Evolutionary conservation across 192 early-diverging fungal genomes (phyloP), one percentile per base, ranked within the genome.

Genomic region (Linnemannia hyalina): DNA sequence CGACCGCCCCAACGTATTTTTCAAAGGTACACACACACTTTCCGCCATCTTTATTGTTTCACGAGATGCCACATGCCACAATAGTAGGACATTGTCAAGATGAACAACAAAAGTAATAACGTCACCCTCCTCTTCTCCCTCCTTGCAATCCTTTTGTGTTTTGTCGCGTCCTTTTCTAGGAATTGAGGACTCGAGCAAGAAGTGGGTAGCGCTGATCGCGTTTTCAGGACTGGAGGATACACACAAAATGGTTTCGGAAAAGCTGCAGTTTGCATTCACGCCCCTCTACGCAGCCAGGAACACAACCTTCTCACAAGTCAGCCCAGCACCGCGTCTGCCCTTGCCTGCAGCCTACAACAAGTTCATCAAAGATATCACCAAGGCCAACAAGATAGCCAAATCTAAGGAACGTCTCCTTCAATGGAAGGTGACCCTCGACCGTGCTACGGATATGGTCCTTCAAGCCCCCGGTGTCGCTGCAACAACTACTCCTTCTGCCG

Each of bases 201-300:
- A 81, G 55, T 86, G 84, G 79, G 71, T 81, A 6, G 63, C 79
- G 3, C 40, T 86, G 26, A 81, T 86, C 35, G 13, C 75, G 38
- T 60, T 78, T 63, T 1, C 52, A 57, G 80, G 80, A 16, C 32
- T 78, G 13, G 84, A 81, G n/a, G 49, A 78, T 16, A 81, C 84
- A 3, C 65, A 72, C 0, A n/a, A 1, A 8, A 74, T 78, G 63
- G n/a, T 86, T 6, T 41, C 13, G 15, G 11, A 75, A 15, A 41
- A 32, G n/a, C 36, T 80, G 11, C 32, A 70, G 36, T 74, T 78
- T 52, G 20, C 68, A 23, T 86, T 86, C n/a, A 57, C 49, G 42
- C 35, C 65, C 10, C 76, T 86, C 15, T 38, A 86, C 35, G 79
- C 76, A 22, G 75, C 79, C 36, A 23, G 47, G 22, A 38, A n/a